Percentiles rank a stretch among this genome's conserved stretches.
Evolutionary conservation across 257 asterid species (phyloP).

Genomic region (Plantago major): DNA sequence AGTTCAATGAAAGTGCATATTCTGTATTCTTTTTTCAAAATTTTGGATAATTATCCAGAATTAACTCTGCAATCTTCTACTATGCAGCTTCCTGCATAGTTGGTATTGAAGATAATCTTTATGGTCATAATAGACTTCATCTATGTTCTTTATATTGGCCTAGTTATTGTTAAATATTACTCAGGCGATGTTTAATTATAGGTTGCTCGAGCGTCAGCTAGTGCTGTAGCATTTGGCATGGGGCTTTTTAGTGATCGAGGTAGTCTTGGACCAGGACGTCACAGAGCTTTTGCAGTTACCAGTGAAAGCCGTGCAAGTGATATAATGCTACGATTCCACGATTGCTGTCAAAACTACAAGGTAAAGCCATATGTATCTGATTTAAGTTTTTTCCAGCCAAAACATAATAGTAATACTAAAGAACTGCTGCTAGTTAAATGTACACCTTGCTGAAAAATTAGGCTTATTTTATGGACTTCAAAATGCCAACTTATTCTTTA

Average conservation of each 20-base stretch:
- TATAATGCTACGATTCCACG: slow-evolving; percentile 78
- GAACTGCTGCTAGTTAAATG: not conserved
- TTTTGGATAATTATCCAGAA: slow-evolving; percentile 3
- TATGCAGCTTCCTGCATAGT: slow-evolving; percentile 5
- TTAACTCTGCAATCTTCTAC: slow-evolving; percentile 9
- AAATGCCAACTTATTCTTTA: slow-evolving; percentile 14
- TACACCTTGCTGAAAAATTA: slow-evolving; percentile 8
- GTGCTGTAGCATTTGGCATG: slow-evolving; percentile 98
- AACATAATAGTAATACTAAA: slow-evolving; percentile 9
- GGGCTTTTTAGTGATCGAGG: slow-evolving; percentile 86
- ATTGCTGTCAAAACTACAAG: slow-evolving; percentile 97
- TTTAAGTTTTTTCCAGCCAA: not conserved
- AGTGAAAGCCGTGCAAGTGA: slow-evolving; percentile 99
- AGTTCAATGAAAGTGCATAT: slow-evolving; percentile 16
- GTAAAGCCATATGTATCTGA: slow-evolving; percentile 24
- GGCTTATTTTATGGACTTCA: slow-evolving; percentile 13
- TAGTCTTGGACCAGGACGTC: slow-evolving; percentile 74
- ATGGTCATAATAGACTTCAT: not conserved
- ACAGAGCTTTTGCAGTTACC: slow-evolving; percentile 91
- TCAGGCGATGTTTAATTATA: slow-evolving; percentile 24
- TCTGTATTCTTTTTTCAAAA: slow-evolving; percentile 9
- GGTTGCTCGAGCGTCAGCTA: slow-evolving; percentile 94
- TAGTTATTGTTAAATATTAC: slow-evolving; percentile 15
- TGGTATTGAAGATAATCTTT: not conserved
- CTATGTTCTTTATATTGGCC: slow-evolving; percentile 2